phyloP scores from a whole-genome alignment of 2,329 filamentous ascomycete species.

The Domatiomyces globalis region DNA sequence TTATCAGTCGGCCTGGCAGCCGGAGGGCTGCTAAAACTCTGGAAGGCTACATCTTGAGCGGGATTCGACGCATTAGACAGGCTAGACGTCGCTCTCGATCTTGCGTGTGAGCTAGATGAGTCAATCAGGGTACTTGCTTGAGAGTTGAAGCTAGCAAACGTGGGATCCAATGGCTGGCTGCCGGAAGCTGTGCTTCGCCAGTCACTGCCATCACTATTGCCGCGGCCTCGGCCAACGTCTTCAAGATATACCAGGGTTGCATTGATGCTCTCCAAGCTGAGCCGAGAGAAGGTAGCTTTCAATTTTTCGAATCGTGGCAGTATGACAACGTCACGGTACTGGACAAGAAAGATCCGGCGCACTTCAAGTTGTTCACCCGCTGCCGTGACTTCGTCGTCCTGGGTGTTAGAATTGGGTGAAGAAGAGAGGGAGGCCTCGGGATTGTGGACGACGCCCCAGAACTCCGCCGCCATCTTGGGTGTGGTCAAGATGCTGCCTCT shows the following conservation, averaged over 20 bases:
- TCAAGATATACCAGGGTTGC: conserved; percentile 31
- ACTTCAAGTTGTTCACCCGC: conserved; percentile 59
- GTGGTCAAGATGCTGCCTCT: conserved; percentile 62
- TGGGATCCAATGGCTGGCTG: conserved; percentile 49
- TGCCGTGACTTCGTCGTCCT: conserved; percentile 21
- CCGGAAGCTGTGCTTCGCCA: conserved; percentile 51
- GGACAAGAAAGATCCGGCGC: conserved; percentile 70
- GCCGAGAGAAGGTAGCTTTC: conserved; percentile 75
- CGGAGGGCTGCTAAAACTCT: conserved; percentile 28
- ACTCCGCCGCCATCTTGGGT: conserved; percentile 63
- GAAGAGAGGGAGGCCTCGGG: conserved; percentile 24
- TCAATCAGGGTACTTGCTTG: conserved; percentile 69
- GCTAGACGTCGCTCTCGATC: conserved; percentile 74
- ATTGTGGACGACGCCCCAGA: conserved; percentile 64
- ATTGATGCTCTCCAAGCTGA: conserved; percentile 68
- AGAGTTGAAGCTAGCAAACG: conserved; percentile 64
- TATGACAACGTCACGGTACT: conserved; percentile 79
- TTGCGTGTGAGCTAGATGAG: conserved; percentile 44
- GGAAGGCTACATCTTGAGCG: conserved; percentile 28
- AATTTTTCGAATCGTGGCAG: conserved; percentile 77
- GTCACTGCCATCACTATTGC: conserved; percentile 26
- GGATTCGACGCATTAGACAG: conserved; percentile 43
- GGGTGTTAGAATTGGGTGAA: conserved; percentile 12
- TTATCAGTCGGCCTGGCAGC: conserved; percentile 25
- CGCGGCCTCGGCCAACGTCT: conserved; percentile 19